Evolutionary conservation across 2,329 filamentous ascomycete genomes (phyloP), one percentile per base, ranked within the genome.

Genomic region (Fusarium vanettenii): DNA sequence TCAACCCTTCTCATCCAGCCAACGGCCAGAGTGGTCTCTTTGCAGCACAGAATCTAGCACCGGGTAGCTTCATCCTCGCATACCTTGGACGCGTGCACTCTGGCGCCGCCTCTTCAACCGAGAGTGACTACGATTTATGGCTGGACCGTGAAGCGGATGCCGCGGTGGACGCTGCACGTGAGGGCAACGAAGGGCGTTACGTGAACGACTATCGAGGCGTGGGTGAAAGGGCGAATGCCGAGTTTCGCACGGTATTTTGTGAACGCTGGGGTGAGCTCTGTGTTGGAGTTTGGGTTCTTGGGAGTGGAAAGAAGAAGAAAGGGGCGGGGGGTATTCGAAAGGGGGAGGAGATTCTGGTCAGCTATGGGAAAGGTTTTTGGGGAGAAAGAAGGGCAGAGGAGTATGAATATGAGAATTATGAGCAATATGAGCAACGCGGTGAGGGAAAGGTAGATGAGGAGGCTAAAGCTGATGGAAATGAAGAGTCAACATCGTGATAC

Each of bases 341-440:
- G 81, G 90, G 91, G 2, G 87, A 91, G 70, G 91, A 93, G 84
- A 89, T 93, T 63, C 79, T 92, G 61, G 89, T 93, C 14, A 92
- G 89, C 73, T 92, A 93, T 77, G 91, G 91, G 7, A 92, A 91
- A 80, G 91, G 91, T 1, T 92, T 93, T 73, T 93, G 91, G 90
- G 79, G 86, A 83, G 79, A 81, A 80, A 86, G 81, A 75, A 78
- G 48, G 56, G 45, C 6, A 2, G 75, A 76, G 5, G 75, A 69
- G 14, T 69, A 62, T 18, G 72, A 74, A 5, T 37, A 29, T 27
- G 50, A 33, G 11, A 20, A 20, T 14, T 55, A 55, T 33, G 29
- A 55, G 18, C 33, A 60, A 10, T 64, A 37, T 20, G 59, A 31
- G 11, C 25, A 20, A 33, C 18, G 33, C 29, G 29, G 29, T 7